These are phyloP conservation scores for Hebeloma cylindrosporum DNA, from an alignment of 768 basidiomycete species.

Conservation along the genomic window DNA sequence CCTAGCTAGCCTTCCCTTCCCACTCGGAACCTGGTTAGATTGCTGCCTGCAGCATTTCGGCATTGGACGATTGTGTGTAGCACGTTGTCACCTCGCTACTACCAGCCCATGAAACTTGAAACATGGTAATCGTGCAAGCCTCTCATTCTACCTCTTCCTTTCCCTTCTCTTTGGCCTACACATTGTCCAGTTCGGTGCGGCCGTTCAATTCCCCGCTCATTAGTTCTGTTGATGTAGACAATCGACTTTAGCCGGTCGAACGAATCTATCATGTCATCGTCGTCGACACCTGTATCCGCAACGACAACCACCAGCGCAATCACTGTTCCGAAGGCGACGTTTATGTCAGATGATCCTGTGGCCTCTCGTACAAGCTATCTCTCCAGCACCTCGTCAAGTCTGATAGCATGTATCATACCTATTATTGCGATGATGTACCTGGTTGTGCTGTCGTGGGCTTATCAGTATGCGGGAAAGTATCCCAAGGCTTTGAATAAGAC, in stretches of 20 bases:
- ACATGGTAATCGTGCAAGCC: no score
- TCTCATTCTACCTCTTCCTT: no score
- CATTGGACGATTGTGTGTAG: no score
- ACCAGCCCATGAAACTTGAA: no score
- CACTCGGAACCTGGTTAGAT: no score
- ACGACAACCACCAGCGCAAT: constrained; percentile 1
- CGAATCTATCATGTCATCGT: not conserved
- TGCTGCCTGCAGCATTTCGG: no score
- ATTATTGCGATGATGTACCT: constrained; percentile 47
- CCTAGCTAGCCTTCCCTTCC: no score
- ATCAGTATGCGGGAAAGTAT: constrained; percentile 44
- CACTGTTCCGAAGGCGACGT: not conserved
- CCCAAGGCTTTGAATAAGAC: constrained; percentile 52
- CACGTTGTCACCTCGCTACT: constrained; percentile 10
- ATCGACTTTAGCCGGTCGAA: constrained; percentile 14
- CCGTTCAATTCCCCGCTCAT: no score
- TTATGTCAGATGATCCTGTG: constrained; percentile 8
- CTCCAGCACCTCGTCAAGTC: constrained; percentile 35
- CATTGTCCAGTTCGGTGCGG: no score
- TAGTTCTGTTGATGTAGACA: not conserved
- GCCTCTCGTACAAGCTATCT: constrained; percentile 27
- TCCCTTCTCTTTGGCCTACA: no score
- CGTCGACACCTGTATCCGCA: not conserved
- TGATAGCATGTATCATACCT: constrained; percentile 35
- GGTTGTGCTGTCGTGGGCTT: constrained; percentile 48